Percentiles rank a stretch among this genome's conserved stretches.
Conservation (phyloP, 2,329 filamentous ascomycete genomes). For the Spiromastix sp. region DNA sequence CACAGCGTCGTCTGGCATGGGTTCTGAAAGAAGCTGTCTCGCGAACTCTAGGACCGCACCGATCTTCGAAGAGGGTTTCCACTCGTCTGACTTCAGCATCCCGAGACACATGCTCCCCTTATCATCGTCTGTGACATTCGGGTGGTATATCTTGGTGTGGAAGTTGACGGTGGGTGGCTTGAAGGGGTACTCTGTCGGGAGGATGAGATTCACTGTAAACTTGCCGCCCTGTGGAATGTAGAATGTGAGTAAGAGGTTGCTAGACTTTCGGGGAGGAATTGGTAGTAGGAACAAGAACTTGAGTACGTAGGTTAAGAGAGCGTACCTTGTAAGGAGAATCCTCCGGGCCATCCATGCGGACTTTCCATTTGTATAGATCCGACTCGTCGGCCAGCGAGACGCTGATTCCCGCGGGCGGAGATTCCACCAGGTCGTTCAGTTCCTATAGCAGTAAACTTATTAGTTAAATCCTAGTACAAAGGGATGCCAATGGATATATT, state of each 20-base stretch:
- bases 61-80: conserved; percentile 81
- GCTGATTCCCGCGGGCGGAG: conserved; percentile 46
- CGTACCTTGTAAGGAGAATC: conserved; percentile 55
- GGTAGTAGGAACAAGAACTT: conserved; percentile 1
- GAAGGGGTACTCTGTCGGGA: conserved; percentile 98
- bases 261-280: neutral
- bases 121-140: conserved; percentile 82
- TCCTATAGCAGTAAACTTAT: conserved; percentile 44
- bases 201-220: conserved; percentile 61
- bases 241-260: neutral
- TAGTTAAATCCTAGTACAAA: too few relatives aligned
- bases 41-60: conserved; percentile 66
- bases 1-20: conserved; percentile 81
- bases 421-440: conserved; percentile 45
- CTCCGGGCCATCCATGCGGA: conserved; percentile 55
- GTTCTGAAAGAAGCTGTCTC: conserved; percentile 62
- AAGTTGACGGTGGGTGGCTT: conserved; percentile 97
- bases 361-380: conserved; percentile 59
- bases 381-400: conserved; percentile 50
- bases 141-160: conserved; percentile 97
- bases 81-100: conserved; percentile 73
- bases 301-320: conserved; percentile 7
- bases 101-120: conserved; percentile 77
- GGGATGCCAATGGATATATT: too few relatives aligned
- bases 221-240: conserved; percentile 47